Conservation (phyloP, 495 filamentous ascomycete genomes). For the Lophiostoma macrostomum region DNA sequence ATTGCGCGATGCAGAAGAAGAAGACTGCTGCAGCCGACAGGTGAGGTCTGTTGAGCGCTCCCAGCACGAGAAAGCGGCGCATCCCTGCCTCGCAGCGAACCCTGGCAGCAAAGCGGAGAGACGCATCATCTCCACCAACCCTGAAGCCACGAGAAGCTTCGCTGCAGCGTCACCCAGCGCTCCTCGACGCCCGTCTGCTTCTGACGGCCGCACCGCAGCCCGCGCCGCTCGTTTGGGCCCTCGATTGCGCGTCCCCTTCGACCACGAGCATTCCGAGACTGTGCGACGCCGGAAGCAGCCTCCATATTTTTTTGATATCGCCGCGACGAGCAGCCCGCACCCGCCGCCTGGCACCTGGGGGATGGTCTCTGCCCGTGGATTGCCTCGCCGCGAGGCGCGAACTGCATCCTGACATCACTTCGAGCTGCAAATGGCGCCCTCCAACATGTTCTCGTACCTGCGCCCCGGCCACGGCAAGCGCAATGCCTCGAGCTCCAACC, state of each 20-base stretch:
- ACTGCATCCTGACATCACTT: not conserved
- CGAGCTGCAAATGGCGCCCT: slow-evolving; percentile 30
- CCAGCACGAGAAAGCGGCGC: too few relatives aligned
- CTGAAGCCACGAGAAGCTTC: too few relatives aligned
- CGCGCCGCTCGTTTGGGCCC: not conserved
- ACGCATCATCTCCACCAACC: too few relatives aligned
- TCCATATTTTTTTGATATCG: not conserved
- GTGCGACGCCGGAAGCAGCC: slow-evolving; percentile 23
- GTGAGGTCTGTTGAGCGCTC: too few relatives aligned
- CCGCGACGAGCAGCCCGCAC: slow-evolving; percentile 3
- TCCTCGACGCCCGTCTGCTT: not conserved
- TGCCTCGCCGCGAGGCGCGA: slow-evolving; percentile 29
- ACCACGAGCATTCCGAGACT: slow-evolving; percentile 12
- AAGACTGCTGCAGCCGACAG: too few relatives aligned
- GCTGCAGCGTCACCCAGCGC: too few relatives aligned
- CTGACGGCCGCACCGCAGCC: slow-evolving; percentile 2
- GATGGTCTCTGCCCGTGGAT: slow-evolving; percentile 24
- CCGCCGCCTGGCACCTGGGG: slow-evolving; percentile 4
- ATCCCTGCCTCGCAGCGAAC: too few relatives aligned
- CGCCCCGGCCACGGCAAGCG: slow-evolving; percentile 40
- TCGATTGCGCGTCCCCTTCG: not conserved
- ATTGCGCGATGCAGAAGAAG: too few relatives aligned
- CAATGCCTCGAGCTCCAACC: slow-evolving; percentile 31
- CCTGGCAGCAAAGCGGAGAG: too few relatives aligned
- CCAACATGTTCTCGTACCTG: slow-evolving; percentile 45